These are phyloP conservation scores for Gastrodia elata DNA, from an alignment of 106 monocot species.

Conservation along the genomic window DNA sequence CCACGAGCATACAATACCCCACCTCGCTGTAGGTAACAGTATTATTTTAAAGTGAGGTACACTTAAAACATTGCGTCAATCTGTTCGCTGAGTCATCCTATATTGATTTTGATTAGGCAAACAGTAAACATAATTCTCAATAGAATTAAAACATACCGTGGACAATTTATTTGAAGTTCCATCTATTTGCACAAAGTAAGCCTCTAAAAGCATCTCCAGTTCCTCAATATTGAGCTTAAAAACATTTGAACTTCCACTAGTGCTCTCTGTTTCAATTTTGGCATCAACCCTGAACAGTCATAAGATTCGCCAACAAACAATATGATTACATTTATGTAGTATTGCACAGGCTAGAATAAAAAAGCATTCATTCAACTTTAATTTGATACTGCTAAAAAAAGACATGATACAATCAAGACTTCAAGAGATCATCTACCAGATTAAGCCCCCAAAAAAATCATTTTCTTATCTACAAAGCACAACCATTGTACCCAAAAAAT, in stretches of 20 bases:
- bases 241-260: constrained; percentile 9
- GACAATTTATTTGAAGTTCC: constrained; percentile 27
- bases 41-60: too few relatives aligned
- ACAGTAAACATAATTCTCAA: background rate
- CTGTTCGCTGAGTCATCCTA: background rate
- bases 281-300: constrained; percentile 9
- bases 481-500: too few relatives aligned
- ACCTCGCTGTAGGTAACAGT: too few relatives aligned
- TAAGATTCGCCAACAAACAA: background rate
- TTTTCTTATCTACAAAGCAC: too few relatives aligned
- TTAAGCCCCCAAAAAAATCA: too few relatives aligned
- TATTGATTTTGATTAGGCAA: background rate
- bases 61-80: background rate
- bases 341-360: background rate
- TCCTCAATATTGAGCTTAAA: constrained; percentile 26
- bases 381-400: background rate
- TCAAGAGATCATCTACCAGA: background rate
- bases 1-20: too few relatives aligned
- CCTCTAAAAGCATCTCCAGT: constrained; percentile 32
- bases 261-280: constrained; percentile 10
- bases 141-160: constrained; percentile 8
- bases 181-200: constrained; percentile 30
- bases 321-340: background rate
- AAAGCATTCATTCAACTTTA: background rate
- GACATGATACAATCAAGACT: background rate